A percentile compares a stretch with the other conserved stretches of the same genome.
Evolutionary conservation across 345 rosid genomes (phyloP).

Genomic region (Balakata baccata): DNA sequence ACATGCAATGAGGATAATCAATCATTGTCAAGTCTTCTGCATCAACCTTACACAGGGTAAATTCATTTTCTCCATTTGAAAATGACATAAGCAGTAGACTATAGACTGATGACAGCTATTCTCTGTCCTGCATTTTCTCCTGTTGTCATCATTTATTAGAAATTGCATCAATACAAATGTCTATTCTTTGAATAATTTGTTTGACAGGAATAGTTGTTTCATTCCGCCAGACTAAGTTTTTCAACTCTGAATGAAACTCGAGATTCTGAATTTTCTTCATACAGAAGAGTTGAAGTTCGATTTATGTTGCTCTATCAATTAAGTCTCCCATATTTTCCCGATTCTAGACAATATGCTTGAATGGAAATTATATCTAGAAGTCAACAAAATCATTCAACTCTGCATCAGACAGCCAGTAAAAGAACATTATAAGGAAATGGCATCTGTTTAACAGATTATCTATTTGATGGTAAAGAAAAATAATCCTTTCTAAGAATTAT

Average conservation of each 20-base stretch:
- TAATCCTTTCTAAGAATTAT: no score
- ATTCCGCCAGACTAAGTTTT: background rate
- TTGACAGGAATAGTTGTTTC: background rate
- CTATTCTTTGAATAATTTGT: no score
- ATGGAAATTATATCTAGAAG: background rate
- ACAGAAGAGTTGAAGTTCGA: background rate
- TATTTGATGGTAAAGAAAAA: no score
- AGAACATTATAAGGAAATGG: no score
- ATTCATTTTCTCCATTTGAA: background rate
- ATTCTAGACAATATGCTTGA: background rate
- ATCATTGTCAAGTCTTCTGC: no score
- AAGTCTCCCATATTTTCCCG: background rate
- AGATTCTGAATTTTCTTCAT: background rate
- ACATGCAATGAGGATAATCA: no score
- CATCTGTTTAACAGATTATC: no score
- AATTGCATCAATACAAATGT: no score
- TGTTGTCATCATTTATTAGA: background rate
- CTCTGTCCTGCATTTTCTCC: background rate
- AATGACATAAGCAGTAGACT: no score
- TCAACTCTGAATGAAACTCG: background rate
- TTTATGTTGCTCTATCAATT: background rate
- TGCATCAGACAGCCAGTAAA: background rate
- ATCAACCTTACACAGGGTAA: background rate
- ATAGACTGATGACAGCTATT: no score
- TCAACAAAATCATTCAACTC: background rate